A percentile compares a stretch with the other conserved stretches of the same genome.
phyloP scores from a whole-genome alignment of 2,329 filamentous ascomycete species.

The Dactylellina sp. region DNA sequence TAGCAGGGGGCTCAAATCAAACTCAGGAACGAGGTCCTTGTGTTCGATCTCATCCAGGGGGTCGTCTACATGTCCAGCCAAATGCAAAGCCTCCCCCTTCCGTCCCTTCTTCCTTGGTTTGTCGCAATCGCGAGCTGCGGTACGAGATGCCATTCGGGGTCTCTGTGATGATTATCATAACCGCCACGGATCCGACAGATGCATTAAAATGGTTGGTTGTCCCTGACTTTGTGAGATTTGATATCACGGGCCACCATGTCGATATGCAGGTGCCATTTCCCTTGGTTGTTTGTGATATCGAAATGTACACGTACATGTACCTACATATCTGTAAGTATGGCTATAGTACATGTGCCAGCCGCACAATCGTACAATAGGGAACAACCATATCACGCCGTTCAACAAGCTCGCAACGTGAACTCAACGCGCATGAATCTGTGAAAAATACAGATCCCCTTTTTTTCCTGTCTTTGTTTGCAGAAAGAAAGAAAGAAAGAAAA shows the following conservation, averaged over 20 bases:
- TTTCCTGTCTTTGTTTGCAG: no score
- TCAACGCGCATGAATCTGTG: slow-evolving; percentile 35
- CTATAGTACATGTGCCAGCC: background rate
- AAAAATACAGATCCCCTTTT: slow-evolving; percentile 4
- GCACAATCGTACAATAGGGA: slow-evolving; percentile 5
- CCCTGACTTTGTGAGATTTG: slow-evolving; percentile 28
- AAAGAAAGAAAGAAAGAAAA: no score
- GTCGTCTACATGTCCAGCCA: background rate
- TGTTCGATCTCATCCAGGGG: background rate
- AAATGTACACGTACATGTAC: no score
- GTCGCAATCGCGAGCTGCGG: slow-evolving; percentile 1
- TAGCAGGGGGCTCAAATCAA: slow-evolving; percentile 20
- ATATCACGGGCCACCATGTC: slow-evolving; percentile 19
- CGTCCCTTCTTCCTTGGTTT: background rate
- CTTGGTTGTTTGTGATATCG: no score
- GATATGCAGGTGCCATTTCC: background rate
- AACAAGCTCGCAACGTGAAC: slow-evolving; percentile 18
- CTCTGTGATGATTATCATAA: background rate
- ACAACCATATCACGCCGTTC: slow-evolving; percentile 1
- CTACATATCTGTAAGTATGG: no score
- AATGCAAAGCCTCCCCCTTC: background rate
- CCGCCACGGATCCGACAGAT: background rate
- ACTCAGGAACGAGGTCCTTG: slow-evolving; percentile 13
- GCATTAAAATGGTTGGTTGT: slow-evolving; percentile 2
- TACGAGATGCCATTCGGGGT: background rate